Evolutionary conservation across 2,329 filamentous ascomycete genomes (phyloP), one percentile per base, ranked within the genome.

Genomic region (Cladosporium sp.): DNA sequence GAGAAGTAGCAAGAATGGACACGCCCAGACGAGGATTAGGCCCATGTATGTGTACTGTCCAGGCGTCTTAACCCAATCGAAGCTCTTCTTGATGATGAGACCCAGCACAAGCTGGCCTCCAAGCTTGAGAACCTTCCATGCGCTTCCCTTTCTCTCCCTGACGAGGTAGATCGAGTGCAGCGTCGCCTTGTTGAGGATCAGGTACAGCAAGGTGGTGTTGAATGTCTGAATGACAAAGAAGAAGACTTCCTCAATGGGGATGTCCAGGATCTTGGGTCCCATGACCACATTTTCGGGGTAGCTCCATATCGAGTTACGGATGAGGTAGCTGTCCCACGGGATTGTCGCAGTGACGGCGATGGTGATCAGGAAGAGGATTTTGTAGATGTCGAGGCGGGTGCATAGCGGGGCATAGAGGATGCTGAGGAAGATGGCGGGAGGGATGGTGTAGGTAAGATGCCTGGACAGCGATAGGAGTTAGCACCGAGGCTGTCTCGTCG

Each of bases 161-260:
- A 79, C 79, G 54, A 89, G 75, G 69, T 86, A 86, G 15, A 77
- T 76, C 2, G 85, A 80, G 65, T 90, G 83, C 8, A 90, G 80
- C 12, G 84, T 81, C 0, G 87, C 82, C 74, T 90, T 91, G 77
- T 84, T 91, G 24, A 89, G 75, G 1, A 92, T 77, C 11, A 91
- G 81, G 72, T 92, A 92, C 10, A 92, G 74, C 59, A 92, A 78
- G 0, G 86, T 84, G 0, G 90, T 91, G 72, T 87, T 90, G 76
- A 91, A 92, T 1, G 90, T 92, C 77, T 92, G 90, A 28, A 92
- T 86, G 24, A 91, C 78, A 75, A 92, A 92, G 82, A 92, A 92
- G 78, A 92, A 92, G 4, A 92, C 77, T 74, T 92, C 90, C 72
- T 92, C 90, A 4, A 84, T 76, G 0, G 90, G 90, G 21, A 92